Conservation (phyloP, 352 stramenopile genomes). For the Globisporangium mamillatum region DNA sequence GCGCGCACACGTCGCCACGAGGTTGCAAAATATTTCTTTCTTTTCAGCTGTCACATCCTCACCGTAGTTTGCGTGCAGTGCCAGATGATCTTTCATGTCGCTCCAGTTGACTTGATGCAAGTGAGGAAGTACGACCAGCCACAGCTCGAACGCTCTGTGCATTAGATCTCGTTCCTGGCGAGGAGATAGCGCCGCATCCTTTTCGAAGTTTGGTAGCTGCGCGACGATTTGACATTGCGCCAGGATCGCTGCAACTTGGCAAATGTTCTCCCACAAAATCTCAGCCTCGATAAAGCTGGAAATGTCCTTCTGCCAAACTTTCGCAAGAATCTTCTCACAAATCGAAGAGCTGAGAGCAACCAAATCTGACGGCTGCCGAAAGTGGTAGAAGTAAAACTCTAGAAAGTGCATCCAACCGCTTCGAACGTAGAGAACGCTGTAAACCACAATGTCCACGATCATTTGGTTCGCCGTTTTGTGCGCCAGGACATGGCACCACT, state of each 20-base stretch:
- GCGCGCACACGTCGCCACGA: conserved; percentile 37
- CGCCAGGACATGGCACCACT: conserved; percentile 41
- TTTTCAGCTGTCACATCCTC: conserved; percentile 43
- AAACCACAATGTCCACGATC: conserved; percentile 64
- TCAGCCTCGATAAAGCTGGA: conserved; percentile 27
- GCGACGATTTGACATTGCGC: conserved; percentile 34
- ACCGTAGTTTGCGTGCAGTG: conserved; percentile 49
- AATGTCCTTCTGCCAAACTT: conserved; percentile 23
- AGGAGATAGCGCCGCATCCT: conserved; percentile 28
- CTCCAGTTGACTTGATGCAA: conserved; percentile 64
- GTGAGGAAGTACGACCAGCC: conserved; percentile 50
- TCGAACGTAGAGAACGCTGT: conserved; percentile 65
- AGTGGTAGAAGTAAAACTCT: conserved; percentile 74
- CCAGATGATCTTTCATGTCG: conserved; percentile 39
- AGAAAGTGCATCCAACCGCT: conserved; percentile 83
- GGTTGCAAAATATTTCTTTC: conserved; percentile 57
- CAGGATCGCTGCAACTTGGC: conserved; percentile 65
- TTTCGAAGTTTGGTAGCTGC: conserved; percentile 22
- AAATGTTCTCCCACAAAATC: conserved; percentile 76
- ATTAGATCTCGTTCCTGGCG: conserved; percentile 36
- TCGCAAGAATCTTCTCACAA: conserved; percentile 37
- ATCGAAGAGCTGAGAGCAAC: conserved; percentile 39
- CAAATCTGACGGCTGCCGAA: conserved; percentile 36
- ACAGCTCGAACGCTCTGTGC: conserved; percentile 60
- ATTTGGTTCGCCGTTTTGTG: conserved; percentile 52